Base-by-base conservation (phyloP, 306 rosid genomes). In the Castanea mollissima region DNA sequence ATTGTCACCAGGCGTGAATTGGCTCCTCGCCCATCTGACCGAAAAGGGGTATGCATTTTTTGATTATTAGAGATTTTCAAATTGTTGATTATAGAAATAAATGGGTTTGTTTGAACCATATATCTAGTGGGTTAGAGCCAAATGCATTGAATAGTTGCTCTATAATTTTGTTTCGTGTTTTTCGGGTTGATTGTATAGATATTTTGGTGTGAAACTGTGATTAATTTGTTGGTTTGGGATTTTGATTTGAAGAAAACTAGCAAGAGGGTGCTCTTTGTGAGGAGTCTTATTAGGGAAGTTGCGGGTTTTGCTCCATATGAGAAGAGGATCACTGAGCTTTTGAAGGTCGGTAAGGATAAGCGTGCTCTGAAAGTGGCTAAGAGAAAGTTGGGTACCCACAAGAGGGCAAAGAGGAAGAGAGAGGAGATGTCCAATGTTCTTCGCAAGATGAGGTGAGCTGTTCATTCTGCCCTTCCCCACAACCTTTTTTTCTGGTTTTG, bases 401-500 rank as follows among this genome's bases (percentile, higher is more conserved):
- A 91, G 83, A 88, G 98, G 3, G 97, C 97, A 0, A 93, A 93
- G 92, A 90, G 83, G 89, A 93, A 93, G 97, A 74, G 95, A 31
- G 97, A 93, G 73, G 98, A 93, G 90, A 93, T 90, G 98, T 89
- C 98, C 9, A 93, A 82, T 3, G 98, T 90, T 64, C 97, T 93
- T 49, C 81, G 97, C 71, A 93, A 93, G 88, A 91, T 93, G 92
- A 91, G 98, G 98, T 93, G 54, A 58, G 65, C 65, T 21, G 29
- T 58, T 58, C 29, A 2, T 58, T 58, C 29, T 20, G 21, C 29
- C 6, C 13, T 9, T 10, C 2, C 12, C 23, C 23, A 23, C 23
- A 23, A 23, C 23, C 16, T 10, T 49, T 49, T 49, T 49, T 8
- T 41, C 46, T 41, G 46, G 46, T 8, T 41, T 41, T 41, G 11